Evolutionary conservation across 306 rosid species (phyloP).

Genomic region (Sechiopsis laciniata): DNA sequence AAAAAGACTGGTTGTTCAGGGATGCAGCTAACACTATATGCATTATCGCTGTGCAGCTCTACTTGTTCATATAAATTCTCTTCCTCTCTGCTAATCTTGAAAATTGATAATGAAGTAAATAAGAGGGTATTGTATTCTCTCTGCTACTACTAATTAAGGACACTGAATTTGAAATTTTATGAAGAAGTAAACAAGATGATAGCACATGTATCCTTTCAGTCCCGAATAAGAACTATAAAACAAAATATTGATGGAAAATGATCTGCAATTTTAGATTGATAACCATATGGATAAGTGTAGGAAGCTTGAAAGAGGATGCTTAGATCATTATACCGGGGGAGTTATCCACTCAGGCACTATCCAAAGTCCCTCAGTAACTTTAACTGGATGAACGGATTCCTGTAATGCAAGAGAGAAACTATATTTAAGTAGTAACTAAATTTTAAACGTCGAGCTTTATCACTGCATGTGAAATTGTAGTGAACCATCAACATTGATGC

Average conservation of each 20-base stretch:
- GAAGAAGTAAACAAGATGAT: neutral
- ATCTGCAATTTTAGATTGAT: neutral
- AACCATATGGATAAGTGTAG: neutral
- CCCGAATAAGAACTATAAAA: neutral
- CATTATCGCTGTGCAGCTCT: constrained; percentile 1
- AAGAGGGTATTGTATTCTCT: neutral
- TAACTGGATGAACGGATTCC: constrained; percentile 70
- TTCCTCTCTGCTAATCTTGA: neutral
- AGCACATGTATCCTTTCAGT: neutral
- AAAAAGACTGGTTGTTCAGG: neutral
- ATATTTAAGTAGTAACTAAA: neutral
- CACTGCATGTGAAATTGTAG: neutral
- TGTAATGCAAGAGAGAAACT: constrained; percentile 25
- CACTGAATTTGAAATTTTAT: neutral
- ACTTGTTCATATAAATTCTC: neutral
- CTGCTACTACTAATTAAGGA: neutral
- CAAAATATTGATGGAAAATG: neutral
- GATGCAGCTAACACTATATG: neutral
- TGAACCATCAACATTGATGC: neutral
- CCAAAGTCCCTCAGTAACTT: constrained; percentile 71
- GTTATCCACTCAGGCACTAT: constrained; percentile 74
- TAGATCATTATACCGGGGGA: constrained; percentile 56
- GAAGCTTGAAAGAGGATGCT: neutral
- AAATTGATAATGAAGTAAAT: neutral
- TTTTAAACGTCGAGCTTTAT: neutral